A percentile compares a stretch with the other conserved stretches of the same genome.
These are phyloP conservation scores for Diversispora epigaea DNA, from an alignment of 192 early-diverging fungal genomes.

Conservation along the genomic window DNA sequence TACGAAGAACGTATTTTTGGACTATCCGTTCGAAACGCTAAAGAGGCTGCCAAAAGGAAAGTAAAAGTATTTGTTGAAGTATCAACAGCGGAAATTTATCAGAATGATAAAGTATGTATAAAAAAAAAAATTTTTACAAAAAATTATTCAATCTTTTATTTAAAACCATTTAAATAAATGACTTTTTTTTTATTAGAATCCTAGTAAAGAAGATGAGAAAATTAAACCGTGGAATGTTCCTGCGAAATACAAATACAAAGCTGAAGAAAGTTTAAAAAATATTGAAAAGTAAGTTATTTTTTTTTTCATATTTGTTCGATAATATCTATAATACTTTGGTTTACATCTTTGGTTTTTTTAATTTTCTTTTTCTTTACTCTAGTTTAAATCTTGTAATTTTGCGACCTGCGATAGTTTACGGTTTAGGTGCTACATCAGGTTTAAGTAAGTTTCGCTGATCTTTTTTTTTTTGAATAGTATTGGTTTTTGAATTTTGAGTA, in stretches of 20 bases:
- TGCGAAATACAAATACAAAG: constrained; percentile 74
- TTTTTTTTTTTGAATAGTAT: neutral
- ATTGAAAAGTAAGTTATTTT: constrained; percentile 61
- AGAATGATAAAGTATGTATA: constrained; percentile 62
- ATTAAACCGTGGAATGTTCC: constrained; percentile 81
- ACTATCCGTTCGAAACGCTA: constrained; percentile 73
- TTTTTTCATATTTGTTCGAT: neutral
- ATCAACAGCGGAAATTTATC: constrained; percentile 92
- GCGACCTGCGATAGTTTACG: constrained; percentile 87
- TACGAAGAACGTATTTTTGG: constrained; percentile 79
- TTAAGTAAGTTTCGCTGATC: constrained; percentile 60
- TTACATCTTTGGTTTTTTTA: neutral
- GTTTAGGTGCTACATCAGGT: constrained; percentile 72
- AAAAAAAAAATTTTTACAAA: too few species aligned
- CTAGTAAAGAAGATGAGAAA: constrained; percentile 57
- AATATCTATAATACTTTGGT: neutral
- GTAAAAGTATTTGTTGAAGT: constrained; percentile 80
- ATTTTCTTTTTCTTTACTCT: neutral
- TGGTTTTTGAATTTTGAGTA: neutral
- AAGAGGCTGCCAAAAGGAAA: constrained; percentile 75
- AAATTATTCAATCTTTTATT: neutral
- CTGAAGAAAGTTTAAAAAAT: constrained; percentile 75
- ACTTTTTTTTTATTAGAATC: constrained; percentile 33
- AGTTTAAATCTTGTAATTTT: constrained; percentile 81
- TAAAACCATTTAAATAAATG: neutral